These are phyloP conservation scores for Dissophora ornata DNA, from an alignment of 192 early-diverging fungal species.

Conservation along the genomic window DNA sequence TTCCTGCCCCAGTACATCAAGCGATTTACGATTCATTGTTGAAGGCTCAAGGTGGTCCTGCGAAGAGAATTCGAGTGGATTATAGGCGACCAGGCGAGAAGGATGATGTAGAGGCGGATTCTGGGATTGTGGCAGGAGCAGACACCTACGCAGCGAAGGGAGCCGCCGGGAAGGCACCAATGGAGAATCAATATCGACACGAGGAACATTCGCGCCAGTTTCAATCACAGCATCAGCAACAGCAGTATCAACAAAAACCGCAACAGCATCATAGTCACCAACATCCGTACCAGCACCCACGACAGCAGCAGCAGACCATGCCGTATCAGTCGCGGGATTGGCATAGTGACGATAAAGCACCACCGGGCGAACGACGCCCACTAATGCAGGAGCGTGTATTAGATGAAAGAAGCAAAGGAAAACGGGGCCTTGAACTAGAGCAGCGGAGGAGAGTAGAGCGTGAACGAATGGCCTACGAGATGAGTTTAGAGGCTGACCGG, in stretches of 20 bases:
- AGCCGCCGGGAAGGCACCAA: not conserved
- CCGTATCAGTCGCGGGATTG: too few relatives aligned
- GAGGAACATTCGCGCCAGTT: not conserved
- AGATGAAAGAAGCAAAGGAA: too few relatives aligned
- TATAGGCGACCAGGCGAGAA: not conserved
- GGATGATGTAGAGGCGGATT: too few relatives aligned
- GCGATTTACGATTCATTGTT: constrained; percentile 11
- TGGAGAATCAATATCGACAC: too few relatives aligned
- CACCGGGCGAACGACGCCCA: too few relatives aligned
- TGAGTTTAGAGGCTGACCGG: too few relatives aligned
- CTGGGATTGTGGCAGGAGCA: too few relatives aligned
- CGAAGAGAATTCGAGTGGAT: constrained; percentile 2
- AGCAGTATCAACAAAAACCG: not conserved
- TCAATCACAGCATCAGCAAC: not conserved
- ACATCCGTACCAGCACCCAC: not conserved
- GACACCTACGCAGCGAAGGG: not conserved
- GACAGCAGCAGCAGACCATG: not conserved
- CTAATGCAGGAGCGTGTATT: not conserved
- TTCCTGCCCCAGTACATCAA: not conserved
- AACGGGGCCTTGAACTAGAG: not conserved
- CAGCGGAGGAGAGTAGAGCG: not conserved
- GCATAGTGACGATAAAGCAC: too few relatives aligned
- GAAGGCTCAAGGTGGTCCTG: not conserved
- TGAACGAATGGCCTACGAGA: not conserved
- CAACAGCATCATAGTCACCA: not conserved